Evolutionary conservation across 345 rosid genomes (phyloP), one percentile per base, ranked within the genome.

Genomic region (Salix purpurea): DNA sequence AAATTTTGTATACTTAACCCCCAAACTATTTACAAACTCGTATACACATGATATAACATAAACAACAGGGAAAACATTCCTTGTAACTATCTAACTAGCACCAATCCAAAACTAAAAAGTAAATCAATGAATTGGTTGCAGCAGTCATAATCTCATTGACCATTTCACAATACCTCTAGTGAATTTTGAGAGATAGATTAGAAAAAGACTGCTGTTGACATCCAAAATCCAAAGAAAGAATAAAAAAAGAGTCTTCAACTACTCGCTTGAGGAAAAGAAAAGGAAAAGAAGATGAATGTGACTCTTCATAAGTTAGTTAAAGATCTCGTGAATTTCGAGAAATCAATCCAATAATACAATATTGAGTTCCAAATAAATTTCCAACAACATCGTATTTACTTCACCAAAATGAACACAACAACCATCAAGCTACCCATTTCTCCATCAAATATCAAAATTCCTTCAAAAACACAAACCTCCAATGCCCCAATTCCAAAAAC

Each of bases 251-350:
- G 30, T 67, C 65, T 11, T 54, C 14, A 69, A 61, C 74, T 44
- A 68, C 74, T 61, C 69, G 24, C 12, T 73, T 58, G 70, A 69
- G 54, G 23, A 24, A 50, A 8, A 19, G 1, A 14, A 67, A 19
- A 24, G 15, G 5, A 67, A 4, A 46, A 74, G 69, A 9, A 74
- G 50, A 68, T 46, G 48, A n/a, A 74, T 34, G 77, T 13, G 82
- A 79, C 74, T 40, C 56, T 52, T 32, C 32, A 44, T 18, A 71
- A 36, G 15, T 52, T 77, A 16, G 68, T 74, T 69, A 61, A 69
- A 42, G 58, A 61, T 74, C 74, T 74, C 70, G 77, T 67, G 77
- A 69, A 79, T 23, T 30, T 69, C 77, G 62, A 79, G 70, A 74
- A 68, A 68, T 65, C 70, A 61, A 69, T 61, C 77, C 70, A 68